Conservation (phyloP, 352 stramenopile species). For the Hyaloperonospora arabidopsidis region DNA sequence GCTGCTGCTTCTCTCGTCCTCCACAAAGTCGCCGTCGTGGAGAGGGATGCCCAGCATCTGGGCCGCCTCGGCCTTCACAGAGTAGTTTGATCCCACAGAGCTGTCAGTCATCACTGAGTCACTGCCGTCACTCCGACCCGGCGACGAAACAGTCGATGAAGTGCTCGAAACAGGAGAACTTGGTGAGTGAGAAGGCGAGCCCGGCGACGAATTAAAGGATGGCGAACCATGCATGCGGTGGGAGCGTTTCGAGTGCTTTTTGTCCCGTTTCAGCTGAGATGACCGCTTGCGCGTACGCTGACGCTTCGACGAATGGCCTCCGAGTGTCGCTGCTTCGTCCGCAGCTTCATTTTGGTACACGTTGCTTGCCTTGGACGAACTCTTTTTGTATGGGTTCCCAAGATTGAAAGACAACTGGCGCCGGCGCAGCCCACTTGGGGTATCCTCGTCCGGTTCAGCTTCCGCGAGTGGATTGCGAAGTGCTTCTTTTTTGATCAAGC, state of each 20-base stretch:
- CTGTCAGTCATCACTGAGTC: slow-evolving; percentile 52
- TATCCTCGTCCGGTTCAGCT: slow-evolving; percentile 80
- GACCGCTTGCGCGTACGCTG: slow-evolving; percentile 80
- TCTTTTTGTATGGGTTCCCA: slow-evolving; percentile 87
- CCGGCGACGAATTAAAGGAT: slow-evolving; percentile 62
- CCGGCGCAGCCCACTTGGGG: slow-evolving; percentile 52
- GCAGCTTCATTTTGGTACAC: slow-evolving; percentile 80
- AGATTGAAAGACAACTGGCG: slow-evolving; percentile 82
- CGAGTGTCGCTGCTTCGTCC: slow-evolving; percentile 73
- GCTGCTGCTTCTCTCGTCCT: slow-evolving; percentile 40
- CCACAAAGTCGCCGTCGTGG: slow-evolving; percentile 48
- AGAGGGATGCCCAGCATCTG: slow-evolving; percentile 75
- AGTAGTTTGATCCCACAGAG: slow-evolving; percentile 67
- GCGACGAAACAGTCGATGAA: slow-evolving; percentile 53
- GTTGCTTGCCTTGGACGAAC: slow-evolving; percentile 72
- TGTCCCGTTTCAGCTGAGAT: slow-evolving; percentile 72
- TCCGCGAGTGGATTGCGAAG: slow-evolving; percentile 78
- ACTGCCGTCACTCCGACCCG: slow-evolving; percentile 51
- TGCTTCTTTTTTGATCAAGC: slow-evolving; percentile 81
- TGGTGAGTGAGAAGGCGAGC: slow-evolving; percentile 57
- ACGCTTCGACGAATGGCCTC: slow-evolving; percentile 68
- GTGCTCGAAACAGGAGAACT: slow-evolving; percentile 48
- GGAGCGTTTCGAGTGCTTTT: slow-evolving; percentile 62
- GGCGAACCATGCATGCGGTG: slow-evolving; percentile 59
- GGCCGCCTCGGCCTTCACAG: slow-evolving; percentile 66